Percentiles rank a stretch among this genome's conserved stretches.
phyloP scores from a whole-genome alignment of 257 asterid genomes.

The Nicotiana knightiana region DNA sequence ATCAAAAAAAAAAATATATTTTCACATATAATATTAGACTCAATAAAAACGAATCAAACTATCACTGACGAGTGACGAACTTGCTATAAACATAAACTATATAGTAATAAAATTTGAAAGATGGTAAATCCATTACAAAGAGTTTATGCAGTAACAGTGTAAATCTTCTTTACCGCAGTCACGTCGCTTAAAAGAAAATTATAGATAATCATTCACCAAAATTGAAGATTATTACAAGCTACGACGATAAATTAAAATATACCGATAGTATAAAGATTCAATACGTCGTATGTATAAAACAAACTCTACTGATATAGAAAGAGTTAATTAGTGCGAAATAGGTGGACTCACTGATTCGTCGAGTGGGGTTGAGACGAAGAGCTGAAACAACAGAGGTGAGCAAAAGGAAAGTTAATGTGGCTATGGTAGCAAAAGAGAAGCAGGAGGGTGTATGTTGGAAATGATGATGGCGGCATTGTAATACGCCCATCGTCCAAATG shows the following conservation, averaged over 20 bases:
- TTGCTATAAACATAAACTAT: no score
- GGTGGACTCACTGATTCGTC: neutral
- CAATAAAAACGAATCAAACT: no score
- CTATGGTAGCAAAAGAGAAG: neutral
- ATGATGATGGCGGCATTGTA: neutral
- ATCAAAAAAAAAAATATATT: neutral
- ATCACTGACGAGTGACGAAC: no score
- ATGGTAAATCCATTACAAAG: no score
- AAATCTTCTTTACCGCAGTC: neutral
- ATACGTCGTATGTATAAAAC: neutral
- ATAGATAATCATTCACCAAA: neutral
- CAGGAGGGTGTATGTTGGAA: neutral
- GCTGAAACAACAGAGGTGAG: slow-evolving; percentile 7
- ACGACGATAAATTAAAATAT: neutral
- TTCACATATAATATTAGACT: neutral
- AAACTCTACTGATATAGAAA: neutral
- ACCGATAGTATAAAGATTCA: no score
- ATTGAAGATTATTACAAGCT: neutral
- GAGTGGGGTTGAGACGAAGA: neutral
- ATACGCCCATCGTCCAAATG: neutral
- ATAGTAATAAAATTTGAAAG: no score
- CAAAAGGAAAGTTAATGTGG: slow-evolving; percentile 4
- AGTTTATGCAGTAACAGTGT: neutral
- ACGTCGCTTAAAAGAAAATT: neutral
- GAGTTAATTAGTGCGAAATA: neutral